A percentile compares a stretch with the other conserved stretches of the same genome.
phyloP scores from a whole-genome alignment of 23 red algal species.

The Gracilaria domingensis region DNA sequence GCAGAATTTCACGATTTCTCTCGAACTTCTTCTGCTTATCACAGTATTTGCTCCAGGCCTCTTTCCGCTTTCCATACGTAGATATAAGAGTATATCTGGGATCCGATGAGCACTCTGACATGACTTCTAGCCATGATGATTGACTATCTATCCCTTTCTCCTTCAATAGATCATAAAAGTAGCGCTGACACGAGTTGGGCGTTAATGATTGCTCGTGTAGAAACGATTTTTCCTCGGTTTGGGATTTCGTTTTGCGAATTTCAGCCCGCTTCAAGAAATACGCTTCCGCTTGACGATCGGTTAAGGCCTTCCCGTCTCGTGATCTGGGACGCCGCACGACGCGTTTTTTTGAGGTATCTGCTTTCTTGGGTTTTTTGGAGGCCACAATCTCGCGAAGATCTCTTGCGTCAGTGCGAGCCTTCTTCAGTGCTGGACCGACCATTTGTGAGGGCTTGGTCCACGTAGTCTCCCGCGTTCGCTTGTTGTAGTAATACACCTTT shows the following conservation, averaged over 20 bases:
- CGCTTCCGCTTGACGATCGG: slow-evolving; percentile 59
- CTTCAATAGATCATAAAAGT: slow-evolving; percentile 48
- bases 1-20: slow-evolving; percentile 2
- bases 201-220: background rate
- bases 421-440: background rate
- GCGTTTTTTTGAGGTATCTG: slow-evolving; percentile 6
- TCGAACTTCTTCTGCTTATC: slow-evolving; percentile 11
- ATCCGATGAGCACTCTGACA: slow-evolving; percentile 58
- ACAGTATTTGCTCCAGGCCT: slow-evolving; percentile 49
- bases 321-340: slow-evolving; percentile 37
- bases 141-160: slow-evolving; percentile 42
- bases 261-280: slow-evolving; percentile 72
- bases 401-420: background rate
- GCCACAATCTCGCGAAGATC: slow-evolving; percentile 26
- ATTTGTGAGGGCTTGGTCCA: slow-evolving; percentile 60
- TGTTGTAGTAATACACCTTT: slow-evolving; percentile 73
- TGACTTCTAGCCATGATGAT: slow-evolving; percentile 67
- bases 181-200: background rate
- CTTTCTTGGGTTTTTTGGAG: background rate
- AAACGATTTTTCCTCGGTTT: background rate
- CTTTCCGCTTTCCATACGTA: slow-evolving; percentile 57
- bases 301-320: slow-evolving; percentile 41
- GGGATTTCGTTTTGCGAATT: slow-evolving; percentile 14
- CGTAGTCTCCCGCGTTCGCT: slow-evolving; percentile 61
- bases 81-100: slow-evolving; percentile 49